Conservation (phyloP, 108 stramenopile genomes). For the Fragilaria radians region DNA sequence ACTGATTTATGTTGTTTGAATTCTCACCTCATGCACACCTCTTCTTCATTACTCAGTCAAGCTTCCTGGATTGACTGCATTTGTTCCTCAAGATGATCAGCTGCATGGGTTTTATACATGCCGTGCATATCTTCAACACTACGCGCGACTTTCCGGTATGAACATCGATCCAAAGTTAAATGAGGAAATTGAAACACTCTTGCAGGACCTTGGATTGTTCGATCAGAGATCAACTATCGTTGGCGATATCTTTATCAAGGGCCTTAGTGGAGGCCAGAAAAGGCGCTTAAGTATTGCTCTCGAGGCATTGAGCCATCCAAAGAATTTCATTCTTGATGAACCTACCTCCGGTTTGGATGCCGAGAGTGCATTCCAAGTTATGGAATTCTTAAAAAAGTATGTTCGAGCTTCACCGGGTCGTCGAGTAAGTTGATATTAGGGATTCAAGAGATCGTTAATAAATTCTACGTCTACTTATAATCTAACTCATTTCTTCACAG, state of each 20-base stretch:
- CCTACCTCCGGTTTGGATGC: constrained; percentile 31
- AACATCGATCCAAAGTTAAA: constrained; percentile 20
- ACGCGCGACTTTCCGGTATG: constrained; percentile 21
- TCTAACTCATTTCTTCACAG: no score
- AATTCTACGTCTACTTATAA: no score
- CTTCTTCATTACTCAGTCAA: constrained; percentile 20
- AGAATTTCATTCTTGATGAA: constrained; percentile 41
- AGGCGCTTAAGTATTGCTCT: constrained; percentile 68
- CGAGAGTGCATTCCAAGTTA: constrained; percentile 42
- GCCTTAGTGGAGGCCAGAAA: constrained; percentile 71
- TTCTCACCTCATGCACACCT: neutral
- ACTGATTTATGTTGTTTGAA: neutral
- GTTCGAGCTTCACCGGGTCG: constrained; percentile 23
- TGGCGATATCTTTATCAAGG: constrained; percentile 59
- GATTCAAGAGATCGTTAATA: no score
- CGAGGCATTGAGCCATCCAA: constrained; percentile 39
- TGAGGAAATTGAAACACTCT: constrained; percentile 19
- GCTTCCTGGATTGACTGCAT: constrained; percentile 33
- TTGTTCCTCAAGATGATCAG: constrained; percentile 41
- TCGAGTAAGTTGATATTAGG: no score
- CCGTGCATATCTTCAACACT: constrained; percentile 46
- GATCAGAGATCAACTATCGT: constrained; percentile 48
- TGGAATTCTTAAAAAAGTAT: constrained; percentile 51
- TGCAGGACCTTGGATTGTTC: constrained; percentile 38
- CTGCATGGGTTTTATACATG: constrained; percentile 55